Evolutionary conservation across 2,329 filamentous ascomycete genomes (phyloP).

Genomic region (Diaporthe vexans): DNA sequence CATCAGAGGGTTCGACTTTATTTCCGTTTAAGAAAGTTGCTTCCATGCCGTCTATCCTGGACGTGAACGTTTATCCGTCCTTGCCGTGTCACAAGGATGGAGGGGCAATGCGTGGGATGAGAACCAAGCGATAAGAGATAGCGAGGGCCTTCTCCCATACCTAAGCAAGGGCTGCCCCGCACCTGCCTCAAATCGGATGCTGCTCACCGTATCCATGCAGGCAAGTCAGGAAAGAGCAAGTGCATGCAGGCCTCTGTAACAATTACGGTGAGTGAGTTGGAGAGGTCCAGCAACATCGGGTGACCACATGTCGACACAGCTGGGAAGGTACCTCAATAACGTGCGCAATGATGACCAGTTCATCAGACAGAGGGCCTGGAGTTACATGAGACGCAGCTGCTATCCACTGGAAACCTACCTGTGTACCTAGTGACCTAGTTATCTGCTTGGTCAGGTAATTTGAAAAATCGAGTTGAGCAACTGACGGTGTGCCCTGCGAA

Average conservation of each 20-base stretch:
- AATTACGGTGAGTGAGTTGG: background rate
- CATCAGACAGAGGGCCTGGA: background rate
- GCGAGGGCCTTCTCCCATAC: background rate
- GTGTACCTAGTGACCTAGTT: too few species aligned
- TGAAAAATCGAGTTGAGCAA: background rate
- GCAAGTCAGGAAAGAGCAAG: background rate
- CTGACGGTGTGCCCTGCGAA: background rate
- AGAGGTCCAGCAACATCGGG: background rate
- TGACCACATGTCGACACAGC: background rate
- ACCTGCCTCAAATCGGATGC: conserved; percentile 6
- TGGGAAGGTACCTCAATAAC: too few species aligned
- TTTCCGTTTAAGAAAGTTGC: too few species aligned
- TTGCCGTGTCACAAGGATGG: background rate
- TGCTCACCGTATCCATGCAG: background rate
- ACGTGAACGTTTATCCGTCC: background rate
- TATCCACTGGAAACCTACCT: background rate
- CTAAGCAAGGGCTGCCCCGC: conserved; percentile 13
- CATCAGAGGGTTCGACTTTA: too few species aligned
- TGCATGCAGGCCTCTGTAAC: background rate
- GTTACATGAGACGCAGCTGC: background rate
- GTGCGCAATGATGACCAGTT: too few species aligned
- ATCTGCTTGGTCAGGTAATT: background rate
- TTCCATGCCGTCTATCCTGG: background rate
- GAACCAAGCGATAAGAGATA: conserved; percentile 12
- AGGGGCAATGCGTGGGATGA: background rate